Conservation (phyloP, 257 asterid species). For the Nicotiana tabacum region DNA sequence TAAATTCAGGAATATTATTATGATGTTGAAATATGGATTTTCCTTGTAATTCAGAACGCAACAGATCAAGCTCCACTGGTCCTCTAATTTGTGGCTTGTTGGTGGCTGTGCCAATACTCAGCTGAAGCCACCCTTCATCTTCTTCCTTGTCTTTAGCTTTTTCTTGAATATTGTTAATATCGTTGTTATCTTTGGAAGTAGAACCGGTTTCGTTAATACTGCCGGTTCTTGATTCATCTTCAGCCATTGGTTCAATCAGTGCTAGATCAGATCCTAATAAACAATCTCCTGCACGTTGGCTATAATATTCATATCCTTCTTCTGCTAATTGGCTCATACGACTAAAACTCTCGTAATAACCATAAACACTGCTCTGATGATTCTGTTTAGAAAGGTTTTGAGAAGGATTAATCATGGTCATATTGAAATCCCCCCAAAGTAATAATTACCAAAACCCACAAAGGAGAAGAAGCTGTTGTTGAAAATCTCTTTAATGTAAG, state of each 20-base stretch:
- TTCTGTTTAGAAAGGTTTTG: conserved; percentile 27
- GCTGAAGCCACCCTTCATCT: conserved; percentile 55
- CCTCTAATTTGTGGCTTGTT: neutral
- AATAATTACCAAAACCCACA: conserved; percentile 1
- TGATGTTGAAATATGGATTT: conserved; percentile 13
- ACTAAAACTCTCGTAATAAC: conserved; percentile 26
- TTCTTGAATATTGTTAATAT: conserved; percentile 10
- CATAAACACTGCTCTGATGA: conserved; percentile 17
- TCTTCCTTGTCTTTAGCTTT: neutral
- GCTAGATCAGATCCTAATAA: conserved; percentile 42
- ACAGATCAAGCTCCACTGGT: conserved; percentile 59
- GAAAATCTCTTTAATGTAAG: conserved; percentile 11
- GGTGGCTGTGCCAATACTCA: conserved; percentile 46
- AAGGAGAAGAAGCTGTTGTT: neutral
- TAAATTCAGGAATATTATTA: neutral
- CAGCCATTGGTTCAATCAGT: conserved; percentile 39
- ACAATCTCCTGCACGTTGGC: neutral
- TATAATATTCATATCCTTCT: conserved; percentile 21
- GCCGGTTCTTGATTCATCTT: conserved; percentile 38
- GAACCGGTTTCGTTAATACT: conserved; percentile 12
- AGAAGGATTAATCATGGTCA: conserved; percentile 67
- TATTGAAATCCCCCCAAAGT: conserved; percentile 26
- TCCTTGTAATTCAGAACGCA: conserved; percentile 25
- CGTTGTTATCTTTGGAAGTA: conserved; percentile 6
- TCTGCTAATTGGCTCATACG: conserved; percentile 39